Evolutionary conservation across 164 flowering plant genomes (phyloP), one percentile per base, ranked within the genome.

Genomic region (Piper longum): DNA sequence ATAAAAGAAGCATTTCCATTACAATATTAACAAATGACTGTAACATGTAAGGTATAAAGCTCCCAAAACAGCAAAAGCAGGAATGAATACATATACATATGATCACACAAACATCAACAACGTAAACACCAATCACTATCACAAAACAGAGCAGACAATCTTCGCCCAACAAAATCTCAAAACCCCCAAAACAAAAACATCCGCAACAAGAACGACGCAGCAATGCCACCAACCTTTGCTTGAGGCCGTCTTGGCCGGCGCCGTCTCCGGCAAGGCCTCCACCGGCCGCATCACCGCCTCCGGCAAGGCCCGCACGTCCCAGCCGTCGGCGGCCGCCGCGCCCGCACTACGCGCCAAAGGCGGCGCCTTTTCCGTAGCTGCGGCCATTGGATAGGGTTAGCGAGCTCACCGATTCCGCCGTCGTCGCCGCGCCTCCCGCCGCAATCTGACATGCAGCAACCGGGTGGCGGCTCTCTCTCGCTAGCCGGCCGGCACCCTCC

Each of bases 351-450:
- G 44, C 40, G 70, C 68, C 70, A 54, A 65, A 14, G 52, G 64
- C 97, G 90, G 70, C 92, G 90, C 65, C 73, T 83, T 86, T 90
- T 90, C 61, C 97, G 82, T 17, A 85, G 87, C 66, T 90, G 97
- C 51, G 92, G 95, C 97, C 97, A 90, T 90, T 90, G 90, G 26
- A 80, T 62, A 8, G 89, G 97, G 68, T 90, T 87, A 14, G 78
- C 78, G 67, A 85, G 81, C 74, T 81, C 88, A 58, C 83, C 81
- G 74, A 77, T 70, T 84, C 95, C 91, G 71, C 89, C 82, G 82
- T 77, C 74, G 76, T 74, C 82, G 82, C 76, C 74, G 76, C 73
- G 81, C 43, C 72, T 72, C 67, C 61, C 73, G 52, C 73, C 62
- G 59, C 66, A 68, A 70, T 75, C 83, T 89, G 95, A 89, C 96